These are phyloP conservation scores for Extremus antarcticus DNA, from an alignment of 495 filamentous ascomycete genomes.

Conservation along the genomic window DNA sequence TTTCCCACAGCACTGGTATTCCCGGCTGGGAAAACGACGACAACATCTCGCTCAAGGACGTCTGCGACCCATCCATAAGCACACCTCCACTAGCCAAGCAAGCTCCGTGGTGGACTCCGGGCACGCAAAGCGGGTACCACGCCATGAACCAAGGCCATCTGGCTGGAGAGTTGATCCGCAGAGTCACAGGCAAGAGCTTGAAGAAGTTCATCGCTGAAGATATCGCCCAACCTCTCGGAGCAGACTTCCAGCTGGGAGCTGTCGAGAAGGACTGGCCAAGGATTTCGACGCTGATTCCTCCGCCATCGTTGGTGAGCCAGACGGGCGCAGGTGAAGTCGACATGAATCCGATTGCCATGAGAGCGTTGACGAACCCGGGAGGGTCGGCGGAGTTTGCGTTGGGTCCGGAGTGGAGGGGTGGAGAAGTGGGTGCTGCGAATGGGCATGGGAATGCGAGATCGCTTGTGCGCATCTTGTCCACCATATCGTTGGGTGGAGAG, in stretches of 20 bases:
- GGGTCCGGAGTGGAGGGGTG: background rate
- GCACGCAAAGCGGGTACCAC: constrained; percentile 34
- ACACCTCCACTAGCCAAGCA: constrained; percentile 31
- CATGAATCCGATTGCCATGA: background rate
- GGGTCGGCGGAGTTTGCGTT: background rate
- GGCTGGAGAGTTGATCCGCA: constrained; percentile 32
- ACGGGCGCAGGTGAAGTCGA: background rate
- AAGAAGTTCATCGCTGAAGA: constrained; percentile 35
- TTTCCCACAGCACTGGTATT: background rate
- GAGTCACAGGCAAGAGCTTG: constrained; percentile 31
- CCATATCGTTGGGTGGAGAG: constrained; percentile 26
- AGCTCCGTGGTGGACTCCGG: constrained; percentile 37
- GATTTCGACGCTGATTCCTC: constrained; percentile 24
- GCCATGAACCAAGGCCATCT: constrained; percentile 32
- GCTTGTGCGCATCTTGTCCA: constrained; percentile 26
- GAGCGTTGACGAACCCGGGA: background rate
- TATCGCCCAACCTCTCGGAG: constrained; percentile 29
- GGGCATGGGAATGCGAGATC: constrained; percentile 33
- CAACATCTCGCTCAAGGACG: background rate
- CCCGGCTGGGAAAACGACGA: background rate
- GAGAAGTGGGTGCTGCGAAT: constrained; percentile 25
- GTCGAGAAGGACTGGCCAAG: constrained; percentile 28
- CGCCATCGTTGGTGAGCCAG: background rate
- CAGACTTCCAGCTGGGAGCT: constrained; percentile 34
- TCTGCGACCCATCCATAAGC: background rate